Evolutionary conservation across 169 alveolate genomes (phyloP), one percentile per base, ranked within the genome.

Genomic region (Plasmodium inui): DNA sequence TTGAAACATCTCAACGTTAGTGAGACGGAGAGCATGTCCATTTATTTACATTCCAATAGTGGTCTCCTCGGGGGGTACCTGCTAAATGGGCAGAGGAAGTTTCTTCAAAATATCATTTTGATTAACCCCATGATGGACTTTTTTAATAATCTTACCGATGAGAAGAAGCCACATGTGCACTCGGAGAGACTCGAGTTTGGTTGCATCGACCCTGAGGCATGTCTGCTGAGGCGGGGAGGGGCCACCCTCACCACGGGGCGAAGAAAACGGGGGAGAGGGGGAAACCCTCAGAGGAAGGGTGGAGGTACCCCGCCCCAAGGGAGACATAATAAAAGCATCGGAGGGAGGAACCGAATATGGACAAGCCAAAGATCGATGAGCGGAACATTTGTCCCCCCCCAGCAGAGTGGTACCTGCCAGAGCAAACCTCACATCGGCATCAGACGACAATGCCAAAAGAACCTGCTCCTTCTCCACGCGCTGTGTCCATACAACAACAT

Each of bases 171-270:
- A 0, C 78, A 92, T 72, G 95, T 67, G 0, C 90, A 74, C 22
- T 91, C 96, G 46, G 97, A 96, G 85, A 67, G 37, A 34, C 95
- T 93, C 28, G 97, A 95, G 53, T 96, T 96, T 74, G 97, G 97
- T 37, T 32, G 32, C 22, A 26, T 83, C 37, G 30, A 19, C 37
- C 76, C 76, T 2, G 19, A 22, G 19, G 76, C 12, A 0, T 9
- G 19, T 67, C 76, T 67, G 7, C 76, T 67, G 4, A 67, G 9
- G 5, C 26, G 6, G 0, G 76, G 37, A 22, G 14, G n/a, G 1
- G 76, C 3, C 37, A 9, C 76, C n/a, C 76, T 0, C 2, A 0
- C 30, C 0, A 61, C 2, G 32, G 12, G 74, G 22, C 3, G 0
- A 19, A 0, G 34, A 19, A n/a, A 61, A 19, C 74, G 74, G 57